Base-by-base conservation (phyloP, 805 yeast genomes). In the Candida schatavii region DNA sequence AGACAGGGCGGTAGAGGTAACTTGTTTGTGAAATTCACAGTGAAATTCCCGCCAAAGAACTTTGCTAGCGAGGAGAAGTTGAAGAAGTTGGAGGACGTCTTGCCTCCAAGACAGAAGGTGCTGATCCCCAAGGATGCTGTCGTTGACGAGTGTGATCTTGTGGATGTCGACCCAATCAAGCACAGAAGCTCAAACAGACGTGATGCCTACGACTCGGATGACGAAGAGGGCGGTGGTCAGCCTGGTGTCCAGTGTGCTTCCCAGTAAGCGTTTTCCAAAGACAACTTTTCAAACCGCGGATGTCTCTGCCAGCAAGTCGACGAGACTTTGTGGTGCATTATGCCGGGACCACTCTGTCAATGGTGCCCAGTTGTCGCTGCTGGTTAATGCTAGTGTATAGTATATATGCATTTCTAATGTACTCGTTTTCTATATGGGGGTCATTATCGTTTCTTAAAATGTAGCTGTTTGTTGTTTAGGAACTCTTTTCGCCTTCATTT, bases 211-310 rank as follows among this genome's bases (percentile, higher is more conserved):
- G 72, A 68, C 49, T 63, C 69, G 13, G 72, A 68, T 40, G 75
- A 70, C 14, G 76, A 71, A 49, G 74, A 69, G 50, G 74, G 70
- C 42, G 69, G 73, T 39, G 83, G 80, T 42, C 83, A 78, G 37
- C 79, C 76, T 49, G 87, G 89, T 54, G 95, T 87, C 44, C 95
- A 89, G 78, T 89, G 97, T 79, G 95, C 96, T 50, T 85, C 91
- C 61, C 97, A 89, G 77, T 89, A 78, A 67, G 45, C 42, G 39
- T n/a, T n/a, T n/a, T n/a, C n/a, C n/a, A n/a, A n/a, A n/a, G n/a
- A n/a, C n/a, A n/a, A n/a, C n/a, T n/a, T n/a, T n/a, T n/a, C n/a
- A n/a, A n/a, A n/a, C n/a, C n/a, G n/a, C n/a, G n/a, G n/a, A n/a
- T n/a, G n/a, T n/a, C n/a, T n/a, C n/a, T n/a, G n/a, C n/a, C n/a